Percentiles rank a stretch among this genome's conserved stretches.
These are phyloP conservation scores for Arctium lappa DNA, from an alignment of 129 eudicot species.

Conservation along the genomic window DNA sequence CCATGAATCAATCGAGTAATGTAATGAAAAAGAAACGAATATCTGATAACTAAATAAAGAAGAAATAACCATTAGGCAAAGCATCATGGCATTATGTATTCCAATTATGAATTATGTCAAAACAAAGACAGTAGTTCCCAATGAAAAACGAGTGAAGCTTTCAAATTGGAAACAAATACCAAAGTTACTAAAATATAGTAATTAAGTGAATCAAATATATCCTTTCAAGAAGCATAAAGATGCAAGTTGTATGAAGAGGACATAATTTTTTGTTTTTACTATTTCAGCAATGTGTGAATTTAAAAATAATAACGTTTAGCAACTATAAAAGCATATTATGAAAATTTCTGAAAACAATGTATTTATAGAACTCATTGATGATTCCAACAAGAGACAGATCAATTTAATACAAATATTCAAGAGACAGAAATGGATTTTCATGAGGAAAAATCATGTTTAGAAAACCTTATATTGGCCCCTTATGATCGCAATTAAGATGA, in stretches of 20 bases:
- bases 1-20: background rate
- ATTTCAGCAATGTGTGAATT: background rate
- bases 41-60: background rate
- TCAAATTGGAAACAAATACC: background rate
- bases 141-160: background rate
- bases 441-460: background rate
- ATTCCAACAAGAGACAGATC: background rate
- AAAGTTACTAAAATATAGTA: background rate
- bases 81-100: background rate
- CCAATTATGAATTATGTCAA: background rate
- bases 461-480: background rate
- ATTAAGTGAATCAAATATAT: background rate
- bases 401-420: background rate
- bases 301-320: background rate
- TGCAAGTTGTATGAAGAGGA: background rate
- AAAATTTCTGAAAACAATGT: background rate
- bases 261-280: background rate
- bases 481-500: background rate
- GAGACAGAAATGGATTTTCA: background rate
- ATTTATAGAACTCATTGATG: background rate
- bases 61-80: background rate
- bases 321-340: background rate
- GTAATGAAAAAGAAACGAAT: background rate
- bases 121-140: background rate
- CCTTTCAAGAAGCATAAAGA: background rate